These are phyloP conservation scores for Paxillus involutus DNA, from an alignment of 768 basidiomycete species.

Conservation along the genomic window DNA sequence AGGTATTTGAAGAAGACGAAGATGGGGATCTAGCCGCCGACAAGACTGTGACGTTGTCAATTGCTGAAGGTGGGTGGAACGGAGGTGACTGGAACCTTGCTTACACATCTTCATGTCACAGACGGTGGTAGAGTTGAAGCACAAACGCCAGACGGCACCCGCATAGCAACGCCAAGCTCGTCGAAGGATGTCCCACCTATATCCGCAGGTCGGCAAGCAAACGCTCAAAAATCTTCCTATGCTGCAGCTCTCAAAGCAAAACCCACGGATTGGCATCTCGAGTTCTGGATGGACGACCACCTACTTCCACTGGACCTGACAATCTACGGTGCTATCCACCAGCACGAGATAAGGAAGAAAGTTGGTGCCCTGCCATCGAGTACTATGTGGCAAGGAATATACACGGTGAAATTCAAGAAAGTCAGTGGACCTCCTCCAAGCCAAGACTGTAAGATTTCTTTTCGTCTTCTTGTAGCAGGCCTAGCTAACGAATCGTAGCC, in stretches of 20 bases:
- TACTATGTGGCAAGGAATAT: slow-evolving; percentile 87
- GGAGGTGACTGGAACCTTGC: not conserved
- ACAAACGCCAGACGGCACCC: slow-evolving; percentile 94
- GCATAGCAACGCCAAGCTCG: slow-evolving; percentile 84
- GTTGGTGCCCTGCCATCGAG: slow-evolving; percentile 59
- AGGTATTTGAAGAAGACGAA: slow-evolving; percentile 86
- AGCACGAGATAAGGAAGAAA: slow-evolving; percentile 82
- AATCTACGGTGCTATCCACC: slow-evolving; percentile 95
- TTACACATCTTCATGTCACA: slow-evolving; percentile 25
- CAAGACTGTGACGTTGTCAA: slow-evolving; percentile 83
- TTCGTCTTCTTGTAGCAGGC: not conserved
- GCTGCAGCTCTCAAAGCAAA: slow-evolving; percentile 92
- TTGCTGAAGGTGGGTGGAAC: slow-evolving; percentile 65
- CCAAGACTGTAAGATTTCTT: slow-evolving; percentile 51
- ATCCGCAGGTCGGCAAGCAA: slow-evolving; percentile 32
- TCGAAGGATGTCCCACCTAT: slow-evolving; percentile 39
- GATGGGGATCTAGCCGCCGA: slow-evolving; percentile 74
- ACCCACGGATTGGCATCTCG: slow-evolving; percentile 94
- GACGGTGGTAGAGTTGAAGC: slow-evolving; percentile 95
- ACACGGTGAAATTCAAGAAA: slow-evolving; percentile 92
- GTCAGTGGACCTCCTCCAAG: slow-evolving; percentile 75
- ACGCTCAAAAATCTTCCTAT: slow-evolving; percentile 64
- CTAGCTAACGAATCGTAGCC: slow-evolving; percentile 17
- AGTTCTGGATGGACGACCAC: slow-evolving; percentile 93
- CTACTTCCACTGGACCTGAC: slow-evolving; percentile 84